Base-by-base conservation (phyloP, 257 asterid genomes). In the Cruciata laevipes region DNA sequence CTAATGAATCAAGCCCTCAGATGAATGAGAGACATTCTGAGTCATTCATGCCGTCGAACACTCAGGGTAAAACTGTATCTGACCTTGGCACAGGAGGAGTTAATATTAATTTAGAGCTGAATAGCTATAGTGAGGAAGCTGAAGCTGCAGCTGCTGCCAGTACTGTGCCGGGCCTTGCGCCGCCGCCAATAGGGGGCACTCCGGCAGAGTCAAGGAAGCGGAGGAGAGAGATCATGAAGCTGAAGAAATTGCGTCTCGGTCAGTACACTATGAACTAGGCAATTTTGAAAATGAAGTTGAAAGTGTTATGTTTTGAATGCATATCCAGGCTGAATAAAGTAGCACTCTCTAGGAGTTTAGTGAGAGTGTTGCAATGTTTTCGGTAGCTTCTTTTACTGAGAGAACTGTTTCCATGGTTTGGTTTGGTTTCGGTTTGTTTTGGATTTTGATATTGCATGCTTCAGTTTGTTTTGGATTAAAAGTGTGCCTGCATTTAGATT, bases 161-260 rank as follows among this genome's bases (percentile, higher is more conserved):
- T 38, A 8, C 0, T 7, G 38, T 35, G 38, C 38, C 38, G 6
- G n/a, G n/a, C n/a, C n/a, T n/a, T n/a, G n/a, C n/a, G n/a, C n/a
- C n/a, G n/a, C n/a, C n/a, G n/a, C n/a, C n/a, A n/a, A 7, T 35
- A 7, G 30, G 30, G 30, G 42, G 13, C 42, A 12, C 78, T 11
- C 83, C 93, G n/a, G 47, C 71, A 6, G 83, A 75, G 80, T 95
- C 91, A 3, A 83, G 98, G 80, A 85, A 62, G 82, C 78, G 83
- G 83, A 89, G 96, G 86, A 87, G 86, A 80, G 90, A 91, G 42
- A 40, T 86, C 56, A 79, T 81, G 87, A 83, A 67, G 53, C 74
- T 92, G 7, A 92, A 72, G 67, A 76, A 52, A 63, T 32, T 57
- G 14, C 74, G 67, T 38, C 63, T 31, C 11, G 40, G 56, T 57